Evolutionary conservation across 108 stramenopile genomes (phyloP), one percentile per base, ranked within the genome.

Genomic region (Ochromonas danica): DNA sequence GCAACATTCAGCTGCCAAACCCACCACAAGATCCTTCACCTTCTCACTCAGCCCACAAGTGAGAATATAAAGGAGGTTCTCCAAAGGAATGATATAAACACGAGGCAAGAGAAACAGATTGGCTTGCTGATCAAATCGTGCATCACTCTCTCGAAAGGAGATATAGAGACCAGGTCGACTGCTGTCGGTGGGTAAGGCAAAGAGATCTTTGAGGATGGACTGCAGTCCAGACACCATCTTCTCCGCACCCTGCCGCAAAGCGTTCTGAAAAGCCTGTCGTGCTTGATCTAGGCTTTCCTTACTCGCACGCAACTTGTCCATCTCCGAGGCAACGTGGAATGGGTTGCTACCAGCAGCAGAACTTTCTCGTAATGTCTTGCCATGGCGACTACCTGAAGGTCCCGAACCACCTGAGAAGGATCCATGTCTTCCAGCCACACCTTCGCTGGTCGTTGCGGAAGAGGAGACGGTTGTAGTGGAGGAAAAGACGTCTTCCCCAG

Each of bases 231-330:
- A 6, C 3, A 60, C 25, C 40, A 75, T 6, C 14, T 25, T 3
- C 36, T 60, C 72, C 14, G 25, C 6, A 14, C 45, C 72, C 27
- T 75, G 72, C 40, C 72, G 72, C 45, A 75, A 41, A n/a, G n/a
- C n/a, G n/a, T n/a, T n/a, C n/a, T n/a, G n/a, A n/a, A n/a, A n/a
- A n/a, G n/a, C n/a, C n/a, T n/a, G n/a, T n/a, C n/a, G n/a, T 14
- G 72, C 51, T 3, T 6, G 25, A 6, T 75, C 72, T 6, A 75
- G 38, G 31, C 38, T 33, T 31, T 75, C 72, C 10, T 31, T 28
- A 42, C 72, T 35, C 14, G 38, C 14, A 6, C 38, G 3, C 28
- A 75, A 33, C 40, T 75, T 75, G 72, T 45, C 72, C 31, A 36
- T 10, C 10, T 67, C 63, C 51, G 51, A 10, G 17, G 51, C 51